Conservation (phyloP, 2,329 filamentous ascomycete species). For the Lecanicillium sp. region DNA sequence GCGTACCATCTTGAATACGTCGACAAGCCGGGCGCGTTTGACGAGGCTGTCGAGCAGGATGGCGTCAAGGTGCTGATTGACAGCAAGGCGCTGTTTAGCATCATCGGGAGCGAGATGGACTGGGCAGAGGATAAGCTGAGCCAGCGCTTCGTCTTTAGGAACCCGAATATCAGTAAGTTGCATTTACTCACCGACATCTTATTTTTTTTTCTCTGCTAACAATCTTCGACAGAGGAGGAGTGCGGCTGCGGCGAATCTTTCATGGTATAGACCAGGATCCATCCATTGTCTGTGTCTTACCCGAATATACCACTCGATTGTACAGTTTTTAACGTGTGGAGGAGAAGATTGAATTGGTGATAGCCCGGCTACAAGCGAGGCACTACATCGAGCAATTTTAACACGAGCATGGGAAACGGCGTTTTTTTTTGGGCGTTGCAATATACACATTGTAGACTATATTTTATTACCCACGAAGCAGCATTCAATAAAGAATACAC, state of each 20-base stretch:
- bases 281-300: no score
- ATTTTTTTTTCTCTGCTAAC: conserved; percentile 19
- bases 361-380: no score
- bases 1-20: conserved; percentile 94
- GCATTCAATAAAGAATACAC: no score
- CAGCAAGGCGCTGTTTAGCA: conserved; percentile 94
- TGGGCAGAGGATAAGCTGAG: conserved; percentile 96
- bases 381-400: no score
- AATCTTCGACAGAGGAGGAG: conserved; percentile 65
- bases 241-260: conserved; percentile 97
- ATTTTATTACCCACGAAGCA: no score
- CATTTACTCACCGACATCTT: not conserved
- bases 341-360: no score
- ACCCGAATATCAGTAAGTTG: conserved; percentile 93
- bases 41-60: conserved; percentile 91
- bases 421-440: no score
- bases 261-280: conserved; percentile 53
- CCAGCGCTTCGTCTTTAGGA: conserved; percentile 86
- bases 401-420: no score
- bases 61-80: conserved; percentile 94
- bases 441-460: no score
- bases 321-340: no score
- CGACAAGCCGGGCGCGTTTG: conserved; percentile 79
- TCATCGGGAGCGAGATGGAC: conserved; percentile 98
- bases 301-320: no score